Base-by-base conservation (phyloP, 192 early-diverging fungal species). In the Diversispora epigaea region DNA sequence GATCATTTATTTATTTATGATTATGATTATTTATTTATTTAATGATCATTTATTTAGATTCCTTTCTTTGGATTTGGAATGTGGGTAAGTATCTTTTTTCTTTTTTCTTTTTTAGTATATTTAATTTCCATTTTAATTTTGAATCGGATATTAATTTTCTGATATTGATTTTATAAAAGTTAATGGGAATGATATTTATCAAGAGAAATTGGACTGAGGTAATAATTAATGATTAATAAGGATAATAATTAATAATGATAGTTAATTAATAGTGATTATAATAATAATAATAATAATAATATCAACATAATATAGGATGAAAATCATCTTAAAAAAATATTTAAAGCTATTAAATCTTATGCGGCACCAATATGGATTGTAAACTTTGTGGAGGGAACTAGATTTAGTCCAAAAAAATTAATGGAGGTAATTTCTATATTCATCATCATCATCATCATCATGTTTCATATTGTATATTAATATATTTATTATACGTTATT, bases 21-120 rank as follows among this genome's bases (percentile, higher is more conserved):
- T n/a, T n/a, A n/a, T n/a, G n/a, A n/a, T n/a, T n/a, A n/a, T n/a
- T n/a, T n/a, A n/a, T n/a, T n/a, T n/a, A n/a, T n/a, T n/a, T n/a
- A n/a, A n/a, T n/a, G 15, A 39, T 52, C 21, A 46, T 45, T 11
- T 0, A 15, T 68, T 2, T 80, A 87, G 86, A 79, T 88, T 68
- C 86, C 86, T 9, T 88, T 88, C 72, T 88, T 86, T 77, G 86
- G 86, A 50, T 86, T 82, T 80, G 86, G 86, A 41, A 88, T 88
- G 86, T 86, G 85, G 86, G 83, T 83, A 76, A 71, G 70, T 73
- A 1, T 1, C 45, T 6, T 57, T 11, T 57, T 58, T 52, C 21
- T 71, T 39, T 14, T 22, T n/a, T 67, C 12, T 17, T 39, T 40
- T 64, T 64, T 41, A 17, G 10, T 7, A 39, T 47, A 12, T 25